Evolutionary conservation across 345 rosid genomes (phyloP).

Genomic region (Brassica napus): Da-Ae NC_063451.1:21632001-21632500

Average conservation of each 20-base stretch:
- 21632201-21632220: not conserved
- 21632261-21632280: slow-evolving; percentile 4
- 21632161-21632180: not conserved
- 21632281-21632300: not conserved
- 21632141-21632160: not conserved
- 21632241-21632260: not conserved
- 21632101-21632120: not conserved
- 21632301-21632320: not conserved
- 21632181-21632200: not conserved
- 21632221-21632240: not conserved
- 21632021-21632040: not conserved
- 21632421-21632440: no score
- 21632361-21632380: no score
- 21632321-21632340: not conserved
- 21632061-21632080: not conserved
- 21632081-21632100: not conserved
- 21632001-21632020: not conserved
- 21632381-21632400: no score
- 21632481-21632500: no score
- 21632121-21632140: not conserved
- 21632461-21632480: no score
- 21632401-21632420: no score
- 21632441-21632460: no score
- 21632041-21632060: not conserved
- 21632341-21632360: no score